Conservation (phyloP, 2,329 filamentous ascomycete species). For the Arthroderma sp. region DNA sequence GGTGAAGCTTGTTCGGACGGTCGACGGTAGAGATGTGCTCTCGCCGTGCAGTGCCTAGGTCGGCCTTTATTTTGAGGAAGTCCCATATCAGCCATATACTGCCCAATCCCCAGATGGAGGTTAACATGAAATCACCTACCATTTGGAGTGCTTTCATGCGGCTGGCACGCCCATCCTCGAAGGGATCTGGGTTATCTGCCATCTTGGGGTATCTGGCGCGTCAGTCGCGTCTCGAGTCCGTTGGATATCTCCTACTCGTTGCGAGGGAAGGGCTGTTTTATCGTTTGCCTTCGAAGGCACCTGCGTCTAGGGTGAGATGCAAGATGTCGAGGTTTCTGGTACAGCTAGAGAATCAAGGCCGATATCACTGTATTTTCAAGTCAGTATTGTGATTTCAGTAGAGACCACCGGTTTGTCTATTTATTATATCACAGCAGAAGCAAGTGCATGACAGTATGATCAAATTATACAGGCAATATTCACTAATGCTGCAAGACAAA, state of each 20-base stretch:
- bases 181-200: constrained; percentile 8
- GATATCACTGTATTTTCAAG: background rate
- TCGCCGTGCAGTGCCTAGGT: constrained; percentile 28
- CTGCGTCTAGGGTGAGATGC: background rate
- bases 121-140: constrained; percentile 14
- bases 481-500: background rate
- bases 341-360: background rate
- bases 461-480: background rate
- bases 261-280: background rate
- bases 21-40: constrained; percentile 28
- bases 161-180: constrained; percentile 13
- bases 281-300: background rate
- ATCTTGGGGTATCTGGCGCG: constrained; percentile 3
- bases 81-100: background rate
- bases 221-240: background rate
- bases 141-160: constrained; percentile 22
- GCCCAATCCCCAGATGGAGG: background rate
- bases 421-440: background rate
- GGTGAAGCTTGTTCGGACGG: constrained; percentile 9
- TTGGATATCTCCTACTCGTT: background rate
- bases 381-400: background rate
- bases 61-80: constrained; percentile 19
- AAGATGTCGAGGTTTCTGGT: background rate
- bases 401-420: background rate
- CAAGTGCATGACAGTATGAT: background rate